These are phyloP conservation scores for Yamadazyma olivae DNA, from an alignment of 805 yeast species.

Conservation along the genomic window DNA sequence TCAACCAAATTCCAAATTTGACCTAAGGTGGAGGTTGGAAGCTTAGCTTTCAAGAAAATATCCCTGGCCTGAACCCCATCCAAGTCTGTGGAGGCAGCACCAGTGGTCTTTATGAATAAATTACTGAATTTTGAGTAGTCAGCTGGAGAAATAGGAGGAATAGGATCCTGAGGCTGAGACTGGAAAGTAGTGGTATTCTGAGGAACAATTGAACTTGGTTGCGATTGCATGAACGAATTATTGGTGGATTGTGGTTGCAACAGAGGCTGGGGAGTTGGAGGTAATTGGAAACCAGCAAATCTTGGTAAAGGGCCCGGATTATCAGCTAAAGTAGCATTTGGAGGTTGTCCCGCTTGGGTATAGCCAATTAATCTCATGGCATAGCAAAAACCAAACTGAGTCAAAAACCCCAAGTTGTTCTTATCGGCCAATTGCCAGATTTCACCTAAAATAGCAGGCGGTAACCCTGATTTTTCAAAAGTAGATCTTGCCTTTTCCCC, in stretches of 20 bases:
- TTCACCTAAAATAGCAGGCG: conserved; percentile 76
- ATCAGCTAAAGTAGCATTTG: conserved; percentile 51
- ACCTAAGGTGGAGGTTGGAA: conserved; percentile 75
- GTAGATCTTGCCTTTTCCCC: conserved; percentile 84
- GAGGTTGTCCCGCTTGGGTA: conserved; percentile 68
- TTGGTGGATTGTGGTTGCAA: conserved; percentile 35
- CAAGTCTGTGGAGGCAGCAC: conserved; percentile 53
- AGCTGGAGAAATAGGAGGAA: conserved; percentile 52
- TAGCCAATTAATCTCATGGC: conserved; percentile 90
- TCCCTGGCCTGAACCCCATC: conserved; percentile 79
- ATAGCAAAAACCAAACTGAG: conserved; percentile 73
- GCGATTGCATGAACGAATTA: conserved; percentile 40
- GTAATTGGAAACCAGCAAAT: conserved; percentile 40
- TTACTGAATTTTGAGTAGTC: conserved; percentile 67
- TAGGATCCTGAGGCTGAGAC: conserved; percentile 28
- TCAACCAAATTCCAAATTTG: conserved; percentile 90
- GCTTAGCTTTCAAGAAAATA: conserved; percentile 83
- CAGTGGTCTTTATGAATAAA: conserved; percentile 65
- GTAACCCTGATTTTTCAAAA: conserved; percentile 81
- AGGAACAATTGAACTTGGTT: conserved; percentile 36
- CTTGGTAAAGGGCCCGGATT: conserved; percentile 63
- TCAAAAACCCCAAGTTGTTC: conserved; percentile 81
- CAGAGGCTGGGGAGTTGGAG: conserved; percentile 9
- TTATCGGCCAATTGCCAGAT: conserved; percentile 94
- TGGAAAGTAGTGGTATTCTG: conserved; percentile 28